These are phyloP conservation scores for Bacidia rubella DNA, from an alignment of 495 filamentous ascomycete species.

Conservation along the genomic window DNA sequence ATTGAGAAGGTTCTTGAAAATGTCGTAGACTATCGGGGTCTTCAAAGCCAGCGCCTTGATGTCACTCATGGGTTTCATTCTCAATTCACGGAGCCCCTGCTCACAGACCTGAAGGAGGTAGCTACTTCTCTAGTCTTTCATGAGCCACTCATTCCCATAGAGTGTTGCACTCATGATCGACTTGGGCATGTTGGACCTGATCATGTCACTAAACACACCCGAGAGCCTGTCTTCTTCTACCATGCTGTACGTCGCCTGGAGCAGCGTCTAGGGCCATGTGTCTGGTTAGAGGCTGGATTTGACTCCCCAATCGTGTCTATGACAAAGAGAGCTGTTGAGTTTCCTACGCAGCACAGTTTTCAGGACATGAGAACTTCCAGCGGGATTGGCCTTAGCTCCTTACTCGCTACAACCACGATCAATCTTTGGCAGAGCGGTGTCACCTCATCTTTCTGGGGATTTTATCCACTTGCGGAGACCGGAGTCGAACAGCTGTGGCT, in stretches of 20 bases:
- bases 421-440: too few relatives aligned
- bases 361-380: too few relatives aligned
- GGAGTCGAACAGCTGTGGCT: too few relatives aligned
- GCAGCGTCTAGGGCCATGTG: slow-evolving; percentile 20
- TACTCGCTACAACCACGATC: too few relatives aligned
- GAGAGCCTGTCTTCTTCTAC: slow-evolving; percentile 38
- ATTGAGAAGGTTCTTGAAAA: slow-evolving; percentile 7
- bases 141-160: slow-evolving; percentile 22
- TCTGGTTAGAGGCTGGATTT: slow-evolving; percentile 41
- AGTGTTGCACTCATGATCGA: slow-evolving; percentile 18
- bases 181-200: not conserved
- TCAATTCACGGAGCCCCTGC: slow-evolving; percentile 23
- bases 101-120: slow-evolving; percentile 19
- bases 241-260: slow-evolving; percentile 34
- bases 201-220: slow-evolving; percentile 30
- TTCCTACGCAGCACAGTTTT: too few relatives aligned
- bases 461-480: too few relatives aligned
- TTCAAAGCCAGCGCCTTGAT: slow-evolving; percentile 20
- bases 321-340: slow-evolving; percentile 28
- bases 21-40: slow-evolving; percentile 1
- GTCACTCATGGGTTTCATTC: slow-evolving; percentile 36
- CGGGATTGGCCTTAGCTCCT: too few relatives aligned
- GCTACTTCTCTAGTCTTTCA: slow-evolving; percentile 18
- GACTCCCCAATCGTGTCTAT: slow-evolving; percentile 34
- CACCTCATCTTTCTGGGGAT: too few relatives aligned